Evolutionary conservation across 306 rosid species (phyloP).

Genomic region (Rosa persica): DNA sequence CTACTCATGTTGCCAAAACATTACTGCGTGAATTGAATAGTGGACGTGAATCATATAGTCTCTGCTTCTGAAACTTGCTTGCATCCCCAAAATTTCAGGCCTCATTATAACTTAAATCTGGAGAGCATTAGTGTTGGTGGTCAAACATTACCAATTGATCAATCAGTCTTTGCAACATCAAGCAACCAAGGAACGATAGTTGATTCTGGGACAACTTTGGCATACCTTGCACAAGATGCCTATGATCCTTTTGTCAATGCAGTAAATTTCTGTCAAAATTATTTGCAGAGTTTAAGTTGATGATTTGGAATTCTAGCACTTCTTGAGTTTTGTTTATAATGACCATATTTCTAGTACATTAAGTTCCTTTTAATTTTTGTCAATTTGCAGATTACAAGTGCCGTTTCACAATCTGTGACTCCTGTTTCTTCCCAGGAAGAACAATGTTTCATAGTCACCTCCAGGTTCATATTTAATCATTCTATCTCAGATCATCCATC

Average conservation of each 20-base stretch:
- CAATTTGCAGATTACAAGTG: conserved; percentile 50
- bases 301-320: conserved; percentile 14
- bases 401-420: conserved; percentile 47
- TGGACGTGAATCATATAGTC: not conserved
- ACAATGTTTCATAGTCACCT: conserved; percentile 50
- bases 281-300: conserved; percentile 20
- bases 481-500: not conserved
- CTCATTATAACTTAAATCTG: conserved; percentile 75
- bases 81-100: conserved; percentile 56
- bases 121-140: conserved; percentile 70
- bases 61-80: conserved; percentile 7
- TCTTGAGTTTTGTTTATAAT: not conserved
- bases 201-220: conserved; percentile 81
- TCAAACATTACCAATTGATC: conserved; percentile 46
- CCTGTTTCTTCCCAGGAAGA: conserved; percentile 47
- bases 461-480: conserved; percentile 41
- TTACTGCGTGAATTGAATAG: not conserved
- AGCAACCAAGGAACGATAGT: conserved; percentile 59
- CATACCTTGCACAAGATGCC: conserved; percentile 71
- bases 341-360: not conserved
- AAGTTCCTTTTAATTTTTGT: not conserved
- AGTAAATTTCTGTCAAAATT: conserved; percentile 40
- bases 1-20: not conserved
- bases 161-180: conserved; percentile 63
- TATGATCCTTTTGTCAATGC: conserved; percentile 65